Evolutionary conservation across 2,329 filamentous ascomycete genomes (phyloP).

Genomic region (Rachicladosporium sp.): DNA sequence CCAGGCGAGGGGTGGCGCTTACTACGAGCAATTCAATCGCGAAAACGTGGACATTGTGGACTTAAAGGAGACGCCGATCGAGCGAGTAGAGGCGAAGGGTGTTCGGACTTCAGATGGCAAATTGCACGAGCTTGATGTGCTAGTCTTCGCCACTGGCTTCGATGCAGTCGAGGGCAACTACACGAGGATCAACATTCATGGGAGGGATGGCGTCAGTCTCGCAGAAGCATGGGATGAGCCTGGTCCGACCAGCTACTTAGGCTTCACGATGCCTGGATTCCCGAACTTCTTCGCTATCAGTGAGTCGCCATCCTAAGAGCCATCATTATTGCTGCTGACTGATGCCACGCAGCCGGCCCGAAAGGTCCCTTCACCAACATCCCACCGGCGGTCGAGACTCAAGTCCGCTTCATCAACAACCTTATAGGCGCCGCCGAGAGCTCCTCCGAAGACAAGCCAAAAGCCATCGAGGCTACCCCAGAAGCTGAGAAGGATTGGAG

Average conservation of each 20-base stretch:
- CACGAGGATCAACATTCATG: slow-evolving; percentile 20
- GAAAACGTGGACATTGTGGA: slow-evolving; percentile 16
- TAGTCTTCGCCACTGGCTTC: slow-evolving; percentile 33
- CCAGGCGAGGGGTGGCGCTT: slow-evolving; percentile 2
- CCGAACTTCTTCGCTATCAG: slow-evolving; percentile 34
- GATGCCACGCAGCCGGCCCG: slow-evolving; percentile 18
- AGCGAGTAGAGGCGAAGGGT: slow-evolving; percentile 18
- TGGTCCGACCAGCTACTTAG: slow-evolving; percentile 27
- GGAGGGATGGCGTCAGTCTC: slow-evolving; percentile 17
- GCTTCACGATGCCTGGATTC: slow-evolving; percentile 26
- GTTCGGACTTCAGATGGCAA: slow-evolving; percentile 12
- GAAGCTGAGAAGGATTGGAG: slow-evolving; percentile 19
- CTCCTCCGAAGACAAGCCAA: neutral
- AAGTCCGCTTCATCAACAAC: slow-evolving; percentile 22
- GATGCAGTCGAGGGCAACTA: slow-evolving; percentile 27
- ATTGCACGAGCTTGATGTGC: slow-evolving; percentile 15
- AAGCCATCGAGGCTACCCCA: slow-evolving; percentile 14
- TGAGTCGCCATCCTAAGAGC: no score
- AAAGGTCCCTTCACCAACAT: slow-evolving; percentile 29
- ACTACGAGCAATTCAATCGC: slow-evolving; percentile 19
- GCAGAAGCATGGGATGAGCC: slow-evolving; percentile 21
- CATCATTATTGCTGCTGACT: no score
- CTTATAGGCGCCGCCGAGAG: slow-evolving; percentile 10
- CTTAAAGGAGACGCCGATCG: slow-evolving; percentile 34
- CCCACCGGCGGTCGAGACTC: slow-evolving; percentile 25